Base-by-base conservation (phyloP, 495 filamentous ascomycete genomes). In the Penicillium cataractarum region DNA sequence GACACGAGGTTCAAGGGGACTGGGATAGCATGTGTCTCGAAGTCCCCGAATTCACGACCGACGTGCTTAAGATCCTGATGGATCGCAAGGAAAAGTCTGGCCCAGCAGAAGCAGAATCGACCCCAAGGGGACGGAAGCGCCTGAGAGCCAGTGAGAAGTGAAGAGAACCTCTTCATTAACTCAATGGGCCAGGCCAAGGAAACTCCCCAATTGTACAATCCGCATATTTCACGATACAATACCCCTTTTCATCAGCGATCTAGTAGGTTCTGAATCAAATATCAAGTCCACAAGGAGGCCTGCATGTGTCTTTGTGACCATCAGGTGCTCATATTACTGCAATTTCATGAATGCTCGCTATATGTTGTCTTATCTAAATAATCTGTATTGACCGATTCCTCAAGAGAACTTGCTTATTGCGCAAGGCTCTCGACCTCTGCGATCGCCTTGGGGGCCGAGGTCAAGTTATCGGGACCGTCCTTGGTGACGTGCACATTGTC, bases 21-120 rank as follows among this genome's bases (percentile, higher is more conserved):
- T 97, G 96, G 80, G 83, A 86, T 67, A 72, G 79, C 54, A 85
- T 97, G 74, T 96, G 94, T 78, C 77, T 96, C 57, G 91, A 97
- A 73, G 93, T 89, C 65, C 94, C 93, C 17, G 88, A 94, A 68
- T 97, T 98, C 63, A 87, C 87, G 35, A 97, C 90, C 75, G 94
- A 98, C 76, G 90, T 98, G n/a, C 82, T 97, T 26, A 84, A 74
- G 22, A 73, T 90, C 49, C 84, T 89, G 37, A 76, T 91, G 33
- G 89, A 91, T 70, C 78, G 80, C 65, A 86, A 85, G 74, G 87
- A 90, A 71, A 89, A 87, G 74, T 63, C 74, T 24, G 60, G 61
- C 6, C 66, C 70, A 7, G 58, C 58, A 4, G 75, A 80, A 35
- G 37, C 59, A 12, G 73, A 76, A 32, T 70, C 70, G 3, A 69